These are phyloP conservation scores for Eurotiales sp. DNA, from an alignment of 2,329 filamentous ascomycete species.

Conservation along the genomic window DNA sequence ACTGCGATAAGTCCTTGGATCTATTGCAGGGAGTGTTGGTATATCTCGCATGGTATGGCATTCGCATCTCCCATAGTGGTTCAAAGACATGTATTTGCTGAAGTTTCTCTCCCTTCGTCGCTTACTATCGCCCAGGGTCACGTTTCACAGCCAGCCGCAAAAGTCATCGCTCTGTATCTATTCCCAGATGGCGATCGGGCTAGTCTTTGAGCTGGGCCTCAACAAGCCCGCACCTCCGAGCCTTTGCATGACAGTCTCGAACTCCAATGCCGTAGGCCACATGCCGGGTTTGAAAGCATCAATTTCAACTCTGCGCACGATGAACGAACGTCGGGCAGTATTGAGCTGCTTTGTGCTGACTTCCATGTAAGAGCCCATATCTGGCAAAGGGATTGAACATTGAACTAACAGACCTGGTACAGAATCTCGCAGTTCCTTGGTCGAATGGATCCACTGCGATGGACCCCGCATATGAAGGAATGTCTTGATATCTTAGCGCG, in stretches of 20 bases:
- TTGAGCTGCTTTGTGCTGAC: conserved; percentile 46
- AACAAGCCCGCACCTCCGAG: conserved; percentile 15
- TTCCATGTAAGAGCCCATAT: conserved; percentile 24
- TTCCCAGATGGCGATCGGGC: conserved; percentile 17
- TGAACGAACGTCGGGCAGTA: conserved; percentile 48
- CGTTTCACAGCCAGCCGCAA: background rate
- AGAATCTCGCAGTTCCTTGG: conserved; percentile 43
- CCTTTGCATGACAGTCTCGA: background rate
- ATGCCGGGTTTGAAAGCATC: conserved; percentile 11
- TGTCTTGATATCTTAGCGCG: conserved; percentile 46
- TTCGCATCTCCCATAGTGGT: background rate
- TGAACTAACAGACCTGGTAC: background rate
- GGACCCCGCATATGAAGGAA: conserved; percentile 57
- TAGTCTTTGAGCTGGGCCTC: conserved; percentile 15
- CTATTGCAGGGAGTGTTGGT: conserved; percentile 50
- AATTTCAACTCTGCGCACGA: conserved; percentile 27
- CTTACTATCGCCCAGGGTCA: conserved; percentile 9
- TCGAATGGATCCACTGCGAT: conserved; percentile 49
- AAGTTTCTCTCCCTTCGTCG: conserved; percentile 4
- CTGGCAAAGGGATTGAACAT: background rate
- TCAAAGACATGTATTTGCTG: background rate
- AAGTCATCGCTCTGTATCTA: conserved; percentile 12
- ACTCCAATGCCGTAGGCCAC: conserved; percentile 1
- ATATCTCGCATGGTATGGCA: conserved; percentile 44
- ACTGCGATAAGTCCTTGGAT: conserved; percentile 50